A percentile compares a stretch with the other conserved stretches of the same genome.
These are phyloP conservation scores for Auricularia heimuer DNA, from an alignment of 768 basidiomycete genomes.

Conservation along the genomic window DNA sequence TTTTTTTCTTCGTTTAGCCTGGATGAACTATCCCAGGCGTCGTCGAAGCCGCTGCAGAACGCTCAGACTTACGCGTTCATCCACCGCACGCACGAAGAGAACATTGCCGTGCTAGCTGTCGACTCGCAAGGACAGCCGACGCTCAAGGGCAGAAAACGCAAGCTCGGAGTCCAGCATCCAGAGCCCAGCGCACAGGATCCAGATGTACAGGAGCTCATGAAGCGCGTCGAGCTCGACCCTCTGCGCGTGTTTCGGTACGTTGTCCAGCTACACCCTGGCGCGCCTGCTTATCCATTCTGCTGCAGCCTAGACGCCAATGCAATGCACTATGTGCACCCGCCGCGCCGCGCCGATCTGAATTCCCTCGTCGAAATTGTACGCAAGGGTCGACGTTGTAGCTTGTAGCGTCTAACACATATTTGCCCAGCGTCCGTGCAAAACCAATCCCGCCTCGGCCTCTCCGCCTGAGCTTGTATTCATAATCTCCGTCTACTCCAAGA, in stretches of 20 bases:
- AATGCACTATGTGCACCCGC: constrained; percentile 50
- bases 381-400: too few species aligned
- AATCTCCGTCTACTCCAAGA: constrained; percentile 49
- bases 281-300: neutral
- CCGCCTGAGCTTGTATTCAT: constrained; percentile 35
- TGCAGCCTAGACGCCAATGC: constrained; percentile 27
- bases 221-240: constrained; percentile 38
- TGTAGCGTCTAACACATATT: too few species aligned
- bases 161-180: constrained; percentile 6
- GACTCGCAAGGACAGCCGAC: constrained; percentile 19
- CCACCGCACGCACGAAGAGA: constrained; percentile 40
- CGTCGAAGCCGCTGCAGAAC: constrained; percentile 39
- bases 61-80: constrained; percentile 51
- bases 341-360: constrained; percentile 61
- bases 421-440: neutral
- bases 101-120: constrained; percentile 23
- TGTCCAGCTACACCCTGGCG: neutral
- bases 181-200: constrained; percentile 30
- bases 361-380: constrained; percentile 34
- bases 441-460: neutral
- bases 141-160: constrained; percentile 13
- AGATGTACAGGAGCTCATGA: constrained; percentile 40
- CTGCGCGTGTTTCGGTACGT: constrained; percentile 58
- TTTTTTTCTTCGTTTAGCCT: constrained; percentile 32
- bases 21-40: constrained; percentile 34